Evolutionary conservation across 805 yeast species (phyloP), one percentile per base, ranked within the genome.

Genomic region (Pichia insulana): DNA sequence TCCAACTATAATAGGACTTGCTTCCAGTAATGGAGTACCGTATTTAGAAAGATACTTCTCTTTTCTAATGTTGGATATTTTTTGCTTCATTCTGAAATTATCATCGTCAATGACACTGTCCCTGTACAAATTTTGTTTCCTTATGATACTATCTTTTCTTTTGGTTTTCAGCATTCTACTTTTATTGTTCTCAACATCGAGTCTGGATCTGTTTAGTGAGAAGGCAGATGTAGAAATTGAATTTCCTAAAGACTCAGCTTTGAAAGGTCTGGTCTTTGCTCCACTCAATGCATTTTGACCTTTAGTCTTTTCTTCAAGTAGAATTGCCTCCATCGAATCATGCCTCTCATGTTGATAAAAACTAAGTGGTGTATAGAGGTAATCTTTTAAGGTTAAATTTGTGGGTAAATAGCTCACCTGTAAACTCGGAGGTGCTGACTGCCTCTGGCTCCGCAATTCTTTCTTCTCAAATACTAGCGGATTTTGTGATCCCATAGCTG

Each of bases 291-390:
- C 34, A 19, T 34, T 10, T 4, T 34, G 41, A 10, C 34, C n/a
- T 34, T 36, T 16, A 41, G 30, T 25, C 12, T 39, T 34, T 40
- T 36, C 39, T 22, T 30, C 15, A 26, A 28, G 7, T 8, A 36
- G 10, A 17, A 7, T 22, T 2, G 43, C 26, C 11, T 33, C 16
- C 7, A 7, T 17, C 2, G 47, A 44, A 8, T 16, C 6, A 7
- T 36, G 26, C 25, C 43, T 45, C 30, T 32, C 41, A 37, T 48
- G 47, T 15, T 37, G 33, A 31, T 48, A 45, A 7, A 48, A 35
- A 30, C 43, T 47, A 2, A 48, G 35, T 1, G 51, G 49, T 6
- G 49, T 43, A 20, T 41, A 45, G 13, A 45, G 33, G 31, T 48
- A 48, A 34, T 48, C 51, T 7, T 36, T 19, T 36, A 48, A 43